A percentile compares a stretch with the other conserved stretches of the same genome.
Conservation (phyloP, 2,329 filamentous ascomycete genomes). For the Colletotrichum graminicola region DNA sequence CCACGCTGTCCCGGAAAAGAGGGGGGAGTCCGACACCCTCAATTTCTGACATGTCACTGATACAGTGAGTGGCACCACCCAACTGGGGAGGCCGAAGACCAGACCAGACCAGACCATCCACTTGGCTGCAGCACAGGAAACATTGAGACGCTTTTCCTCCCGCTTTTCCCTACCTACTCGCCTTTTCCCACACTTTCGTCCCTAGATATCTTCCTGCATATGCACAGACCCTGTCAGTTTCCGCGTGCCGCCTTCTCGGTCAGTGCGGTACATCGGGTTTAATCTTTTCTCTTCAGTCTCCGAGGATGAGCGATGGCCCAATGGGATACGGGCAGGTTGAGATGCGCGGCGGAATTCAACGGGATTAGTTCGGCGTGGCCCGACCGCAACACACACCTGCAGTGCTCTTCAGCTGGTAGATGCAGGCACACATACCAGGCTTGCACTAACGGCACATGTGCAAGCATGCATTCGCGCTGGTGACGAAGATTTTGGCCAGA, state of each 20-base stretch:
- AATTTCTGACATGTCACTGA: neutral
- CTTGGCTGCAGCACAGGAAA: slow-evolving; percentile 31
- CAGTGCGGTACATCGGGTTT: slow-evolving; percentile 8
- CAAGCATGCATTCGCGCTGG: neutral
- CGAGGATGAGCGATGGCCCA: neutral
- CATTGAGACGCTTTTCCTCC: slow-evolving; percentile 3
- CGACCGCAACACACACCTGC: neutral
- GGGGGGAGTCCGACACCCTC: no score
- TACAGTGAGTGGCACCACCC: neutral
- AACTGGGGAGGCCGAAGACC: slow-evolving; percentile 21
- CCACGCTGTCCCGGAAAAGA: neutral
- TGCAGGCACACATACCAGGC: neutral
- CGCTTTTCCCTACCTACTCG: neutral
- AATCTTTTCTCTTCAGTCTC: neutral
- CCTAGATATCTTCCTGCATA: neutral
- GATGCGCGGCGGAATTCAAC: neutral
- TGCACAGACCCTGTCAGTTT: neutral
- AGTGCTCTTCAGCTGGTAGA: neutral
- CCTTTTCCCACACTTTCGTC: neutral
- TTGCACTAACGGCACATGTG: neutral
- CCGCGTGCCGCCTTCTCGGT: neutral
- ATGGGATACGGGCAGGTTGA: neutral
- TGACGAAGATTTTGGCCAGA: neutral
- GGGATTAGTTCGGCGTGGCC: slow-evolving; percentile 8
- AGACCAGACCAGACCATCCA: slow-evolving; percentile 1